These are phyloP conservation scores for Lithospermum erythrorhizon DNA, from an alignment of 257 asterid genomes.

Conservation along the genomic window DNA sequence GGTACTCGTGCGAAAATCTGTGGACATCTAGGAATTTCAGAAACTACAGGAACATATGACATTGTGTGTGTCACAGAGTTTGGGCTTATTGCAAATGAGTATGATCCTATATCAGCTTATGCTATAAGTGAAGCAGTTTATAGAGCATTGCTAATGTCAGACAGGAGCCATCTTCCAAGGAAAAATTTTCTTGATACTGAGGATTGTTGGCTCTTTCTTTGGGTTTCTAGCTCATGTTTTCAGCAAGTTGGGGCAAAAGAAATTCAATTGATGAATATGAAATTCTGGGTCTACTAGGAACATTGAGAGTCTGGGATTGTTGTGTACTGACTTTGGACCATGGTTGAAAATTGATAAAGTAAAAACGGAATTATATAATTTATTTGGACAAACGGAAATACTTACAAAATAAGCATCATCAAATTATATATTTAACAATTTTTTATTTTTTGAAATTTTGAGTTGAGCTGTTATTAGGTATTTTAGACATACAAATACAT, in stretches of 20 bases:
- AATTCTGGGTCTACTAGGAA: no score
- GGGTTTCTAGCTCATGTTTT: conserved; percentile 14
- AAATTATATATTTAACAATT: no score
- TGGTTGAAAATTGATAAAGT: no score
- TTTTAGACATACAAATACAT: no score
- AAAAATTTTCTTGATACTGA: conserved; percentile 13
- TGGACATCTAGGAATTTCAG: conserved; percentile 14
- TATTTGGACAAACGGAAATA: no score
- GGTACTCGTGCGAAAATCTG: conserved; percentile 19
- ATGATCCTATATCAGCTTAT: conserved; percentile 19
- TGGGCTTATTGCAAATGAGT: conserved; percentile 19
- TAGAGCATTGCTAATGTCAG: conserved; percentile 19
- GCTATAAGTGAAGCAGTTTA: conserved; percentile 22
- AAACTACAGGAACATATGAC: conserved; percentile 17
- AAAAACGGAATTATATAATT: no score
- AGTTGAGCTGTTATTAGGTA: no score
- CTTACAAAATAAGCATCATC: no score
- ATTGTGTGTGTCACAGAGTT: conserved; percentile 20
- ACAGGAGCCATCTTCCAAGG: conserved; percentile 17
- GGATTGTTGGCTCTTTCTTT: conserved; percentile 10
- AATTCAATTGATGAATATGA: conserved; percentile 12
- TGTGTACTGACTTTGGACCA: no score
- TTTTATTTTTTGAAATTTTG: no score
- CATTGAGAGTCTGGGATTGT: no score
- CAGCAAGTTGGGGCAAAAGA: conserved; percentile 12